Evolutionary conservation across 495 filamentous ascomycete species (phyloP).

Genomic region (Schizothecium vesticola): DNA sequence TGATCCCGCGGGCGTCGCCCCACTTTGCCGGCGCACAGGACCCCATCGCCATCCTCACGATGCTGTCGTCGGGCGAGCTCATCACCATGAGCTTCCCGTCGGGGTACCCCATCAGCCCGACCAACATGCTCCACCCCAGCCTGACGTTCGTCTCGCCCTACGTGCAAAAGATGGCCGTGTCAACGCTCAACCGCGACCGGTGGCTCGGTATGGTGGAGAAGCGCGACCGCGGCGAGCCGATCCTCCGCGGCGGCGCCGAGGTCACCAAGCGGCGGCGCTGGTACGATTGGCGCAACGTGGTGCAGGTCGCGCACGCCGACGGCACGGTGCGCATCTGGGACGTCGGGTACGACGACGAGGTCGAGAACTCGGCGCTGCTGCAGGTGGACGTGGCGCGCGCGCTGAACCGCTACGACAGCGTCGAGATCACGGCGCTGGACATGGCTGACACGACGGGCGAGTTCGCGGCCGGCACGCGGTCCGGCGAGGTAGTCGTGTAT

Average conservation of each 20-base stretch:
- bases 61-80: slow-evolving; percentile 81
- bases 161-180: slow-evolving; percentile 60
- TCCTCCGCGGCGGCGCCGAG: slow-evolving; percentile 73
- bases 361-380: slow-evolving; percentile 76
- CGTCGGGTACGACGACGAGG: slow-evolving; percentile 79
- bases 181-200: slow-evolving; percentile 63
- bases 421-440: slow-evolving; percentile 68
- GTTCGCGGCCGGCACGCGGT: slow-evolving; percentile 71
- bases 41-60: slow-evolving; percentile 73
- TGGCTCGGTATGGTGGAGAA: slow-evolving; percentile 88
- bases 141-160: slow-evolving; percentile 85
- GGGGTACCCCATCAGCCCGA: slow-evolving; percentile 83
- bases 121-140: slow-evolving; percentile 81
- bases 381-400: slow-evolving; percentile 83
- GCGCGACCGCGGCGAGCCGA: slow-evolving; percentile 62
- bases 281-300: slow-evolving; percentile 72
- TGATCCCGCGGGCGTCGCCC: slow-evolving; percentile 74
- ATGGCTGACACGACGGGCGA: slow-evolving; percentile 76
- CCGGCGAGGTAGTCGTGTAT: slow-evolving; percentile 81
- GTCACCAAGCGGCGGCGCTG: slow-evolving; percentile 60
- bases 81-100: slow-evolving; percentile 85
- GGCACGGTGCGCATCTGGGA: slow-evolving; percentile 88
- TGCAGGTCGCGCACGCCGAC: slow-evolving; percentile 80
- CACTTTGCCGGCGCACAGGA: slow-evolving; percentile 85
- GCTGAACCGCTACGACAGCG: slow-evolving; percentile 69